Conservation (phyloP, 805 yeast genomes). For the Starmera dryadoides region DNA sequence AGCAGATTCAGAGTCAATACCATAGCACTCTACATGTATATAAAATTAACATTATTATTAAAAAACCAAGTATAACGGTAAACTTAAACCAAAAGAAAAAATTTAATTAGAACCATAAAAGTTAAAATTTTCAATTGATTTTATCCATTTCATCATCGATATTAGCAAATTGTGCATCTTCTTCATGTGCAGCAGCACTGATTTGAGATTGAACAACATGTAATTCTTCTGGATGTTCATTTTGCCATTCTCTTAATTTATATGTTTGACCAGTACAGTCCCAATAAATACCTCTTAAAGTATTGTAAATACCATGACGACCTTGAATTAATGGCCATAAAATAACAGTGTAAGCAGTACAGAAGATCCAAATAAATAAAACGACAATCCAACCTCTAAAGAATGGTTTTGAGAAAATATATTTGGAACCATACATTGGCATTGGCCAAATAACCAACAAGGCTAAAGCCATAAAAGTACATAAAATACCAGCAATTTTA, state of each 20-base stretch:
- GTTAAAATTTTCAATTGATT: too few species aligned
- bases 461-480: slow-evolving; percentile 53
- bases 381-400: slow-evolving; percentile 90
- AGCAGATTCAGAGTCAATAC: too few species aligned
- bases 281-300: slow-evolving; percentile 79
- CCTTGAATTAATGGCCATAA: slow-evolving; percentile 73
- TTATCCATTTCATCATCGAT: slow-evolving; percentile 11
- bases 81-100: too few species aligned
- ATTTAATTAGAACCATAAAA: too few species aligned
- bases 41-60: too few species aligned
- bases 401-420: slow-evolving; percentile 66
- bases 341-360: slow-evolving; percentile 54
- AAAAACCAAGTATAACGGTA: too few species aligned
- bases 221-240: slow-evolving; percentile 60
- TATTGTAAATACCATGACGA: slow-evolving; percentile 53
- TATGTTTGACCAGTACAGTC: slow-evolving; percentile 69
- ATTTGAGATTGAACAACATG: slow-evolving; percentile 70
- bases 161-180: slow-evolving; percentile 8
- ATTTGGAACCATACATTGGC: slow-evolving; percentile 85
- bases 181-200: slow-evolving; percentile 29
- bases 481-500: slow-evolving; percentile 52
- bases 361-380: slow-evolving; percentile 74
- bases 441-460: slow-evolving; percentile 81
- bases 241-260: slow-evolving; percentile 74
- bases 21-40: too few species aligned